Conservation (phyloP, 1,284 basidiomycete species). For the Ceratobasidium papillatum region DNA sequence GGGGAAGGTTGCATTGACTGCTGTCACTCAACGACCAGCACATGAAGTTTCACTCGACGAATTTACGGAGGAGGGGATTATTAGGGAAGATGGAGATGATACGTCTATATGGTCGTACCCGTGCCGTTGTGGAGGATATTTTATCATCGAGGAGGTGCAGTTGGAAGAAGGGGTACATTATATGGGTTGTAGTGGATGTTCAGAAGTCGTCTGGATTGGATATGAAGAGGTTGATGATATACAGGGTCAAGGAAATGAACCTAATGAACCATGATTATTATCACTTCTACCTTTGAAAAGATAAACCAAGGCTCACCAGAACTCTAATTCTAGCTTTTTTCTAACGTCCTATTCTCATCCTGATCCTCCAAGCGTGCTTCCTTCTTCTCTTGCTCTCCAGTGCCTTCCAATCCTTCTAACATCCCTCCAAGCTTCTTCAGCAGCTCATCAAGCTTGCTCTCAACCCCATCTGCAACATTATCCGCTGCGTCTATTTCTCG, state of each 20-base stretch:
- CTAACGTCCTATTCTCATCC: background rate
- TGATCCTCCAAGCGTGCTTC: background rate
- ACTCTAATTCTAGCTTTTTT: background rate
- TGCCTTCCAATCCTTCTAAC: conserved; percentile 47
- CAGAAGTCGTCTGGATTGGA: conserved; percentile 80
- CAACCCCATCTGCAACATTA: conserved; percentile 52
- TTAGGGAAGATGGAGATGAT: conserved; percentile 45
- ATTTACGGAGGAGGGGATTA: conserved; percentile 57
- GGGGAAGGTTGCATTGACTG: conserved; percentile 52
- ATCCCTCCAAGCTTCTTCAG: conserved; percentile 49
- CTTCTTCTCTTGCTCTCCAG: background rate
- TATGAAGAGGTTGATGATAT: conserved; percentile 63
- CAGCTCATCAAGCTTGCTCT: conserved; percentile 52
- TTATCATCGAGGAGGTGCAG: conserved; percentile 63
- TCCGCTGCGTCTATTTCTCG: conserved; percentile 52
- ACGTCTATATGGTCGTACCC: conserved; percentile 60
- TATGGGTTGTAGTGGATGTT: conserved; percentile 73
- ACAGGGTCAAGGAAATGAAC: conserved; percentile 3
- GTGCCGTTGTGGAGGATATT: conserved; percentile 76
- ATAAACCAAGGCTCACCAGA: background rate
- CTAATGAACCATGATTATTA: conserved; percentile 1
- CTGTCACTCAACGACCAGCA: conserved; percentile 62
- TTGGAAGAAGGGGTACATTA: conserved; percentile 74
- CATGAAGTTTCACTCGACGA: conserved; percentile 80
- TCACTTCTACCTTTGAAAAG: background rate